These are phyloP conservation scores for Phytophthora litchii DNA, from an alignment of 352 stramenopile genomes.

Conservation along the genomic window DNA sequence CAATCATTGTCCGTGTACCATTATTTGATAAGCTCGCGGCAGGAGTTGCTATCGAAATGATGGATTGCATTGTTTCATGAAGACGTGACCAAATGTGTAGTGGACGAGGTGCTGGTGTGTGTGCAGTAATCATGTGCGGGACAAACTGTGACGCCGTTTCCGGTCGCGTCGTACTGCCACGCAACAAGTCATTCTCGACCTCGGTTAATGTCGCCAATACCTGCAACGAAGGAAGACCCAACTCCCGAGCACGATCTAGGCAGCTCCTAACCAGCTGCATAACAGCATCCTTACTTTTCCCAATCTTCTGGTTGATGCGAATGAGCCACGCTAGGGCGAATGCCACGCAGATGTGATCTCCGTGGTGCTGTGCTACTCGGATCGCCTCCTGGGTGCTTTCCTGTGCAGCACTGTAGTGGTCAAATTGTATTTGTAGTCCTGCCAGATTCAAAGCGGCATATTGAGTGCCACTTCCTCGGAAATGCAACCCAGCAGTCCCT, in stretches of 20 bases:
- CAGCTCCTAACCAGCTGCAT: conserved; percentile 54
- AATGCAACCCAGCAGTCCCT: conserved; percentile 38
- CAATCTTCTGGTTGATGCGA: conserved; percentile 62
- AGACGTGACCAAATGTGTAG: conserved; percentile 53
- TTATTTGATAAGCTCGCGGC: conserved; percentile 19
- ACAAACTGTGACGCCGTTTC: conserved; percentile 32
- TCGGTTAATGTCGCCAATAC: conserved; percentile 53
- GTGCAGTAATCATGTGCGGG: conserved; percentile 39
- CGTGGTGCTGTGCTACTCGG: conserved; percentile 91
- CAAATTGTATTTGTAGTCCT: conserved; percentile 86
- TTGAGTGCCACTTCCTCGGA: conserved; percentile 77
- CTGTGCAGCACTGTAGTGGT: conserved; percentile 73
- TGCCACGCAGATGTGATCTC: conserved; percentile 91
- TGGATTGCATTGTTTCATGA: conserved; percentile 36
- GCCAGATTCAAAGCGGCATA: conserved; percentile 92
- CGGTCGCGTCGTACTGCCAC: conserved; percentile 24
- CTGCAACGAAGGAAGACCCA: conserved; percentile 57
- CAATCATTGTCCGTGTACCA: conserved; percentile 26
- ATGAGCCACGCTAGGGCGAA: conserved; percentile 92
- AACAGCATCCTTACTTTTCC: conserved; percentile 61
- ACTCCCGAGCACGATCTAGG: conserved; percentile 65
- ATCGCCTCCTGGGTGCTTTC: conserved; percentile 93
- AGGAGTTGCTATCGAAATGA: conserved; percentile 33
- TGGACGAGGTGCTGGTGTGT: conserved; percentile 39
- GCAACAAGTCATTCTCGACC: conserved; percentile 54